These are phyloP conservation scores for Penicillium angulare DNA, from an alignment of 495 filamentous ascomycete genomes.

Conservation along the genomic window DNA sequence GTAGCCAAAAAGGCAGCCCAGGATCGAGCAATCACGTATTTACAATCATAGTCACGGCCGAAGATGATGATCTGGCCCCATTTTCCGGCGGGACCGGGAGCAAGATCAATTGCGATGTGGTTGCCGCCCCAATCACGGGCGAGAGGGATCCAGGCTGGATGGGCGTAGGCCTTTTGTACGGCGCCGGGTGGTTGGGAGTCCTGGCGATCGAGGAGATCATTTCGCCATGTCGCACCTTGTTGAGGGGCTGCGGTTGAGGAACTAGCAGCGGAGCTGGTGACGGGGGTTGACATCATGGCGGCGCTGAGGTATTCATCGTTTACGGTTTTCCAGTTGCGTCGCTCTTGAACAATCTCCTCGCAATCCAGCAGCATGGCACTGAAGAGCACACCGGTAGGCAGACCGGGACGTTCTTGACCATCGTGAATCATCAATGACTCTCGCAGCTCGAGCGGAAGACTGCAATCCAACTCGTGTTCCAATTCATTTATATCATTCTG, in stretches of 20 bases:
- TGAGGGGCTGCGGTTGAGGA: conserved; percentile 56
- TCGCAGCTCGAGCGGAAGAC: conserved; percentile 87
- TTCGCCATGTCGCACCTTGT: conserved; percentile 68
- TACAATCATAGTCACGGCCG: conserved; percentile 96
- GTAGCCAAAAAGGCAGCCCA: conserved; percentile 86
- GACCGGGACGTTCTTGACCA: conserved; percentile 90
- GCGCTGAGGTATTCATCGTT: conserved; percentile 79
- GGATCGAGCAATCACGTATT: conserved; percentile 91
- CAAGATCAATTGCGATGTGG: conserved; percentile 90
- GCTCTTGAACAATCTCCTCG: conserved; percentile 97
- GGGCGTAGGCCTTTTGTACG: conserved; percentile 90
- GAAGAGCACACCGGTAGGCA: conserved; percentile 90
- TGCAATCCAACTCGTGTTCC: conserved; percentile 94
- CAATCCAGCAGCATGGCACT: conserved; percentile 94
- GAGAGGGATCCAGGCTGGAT: conserved; percentile 93
- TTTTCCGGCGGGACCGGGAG: conserved; percentile 82
- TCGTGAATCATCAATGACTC: conserved; percentile 91
- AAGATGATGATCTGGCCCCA: conserved; percentile 98
- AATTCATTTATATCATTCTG: conserved; percentile 95
- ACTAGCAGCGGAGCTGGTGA: conserved; percentile 65
- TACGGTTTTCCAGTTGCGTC: conserved; percentile 92
- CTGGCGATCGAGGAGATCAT: conserved; percentile 81
- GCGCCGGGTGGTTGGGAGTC: conserved; percentile 83
- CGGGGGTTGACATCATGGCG: conserved; percentile 52
- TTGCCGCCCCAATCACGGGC: conserved; percentile 98